Percentiles rank a stretch among this genome's conserved stretches.
Conservation (phyloP, 2,329 filamentous ascomycete genomes). For the Colletotrichum melonis region DNA sequence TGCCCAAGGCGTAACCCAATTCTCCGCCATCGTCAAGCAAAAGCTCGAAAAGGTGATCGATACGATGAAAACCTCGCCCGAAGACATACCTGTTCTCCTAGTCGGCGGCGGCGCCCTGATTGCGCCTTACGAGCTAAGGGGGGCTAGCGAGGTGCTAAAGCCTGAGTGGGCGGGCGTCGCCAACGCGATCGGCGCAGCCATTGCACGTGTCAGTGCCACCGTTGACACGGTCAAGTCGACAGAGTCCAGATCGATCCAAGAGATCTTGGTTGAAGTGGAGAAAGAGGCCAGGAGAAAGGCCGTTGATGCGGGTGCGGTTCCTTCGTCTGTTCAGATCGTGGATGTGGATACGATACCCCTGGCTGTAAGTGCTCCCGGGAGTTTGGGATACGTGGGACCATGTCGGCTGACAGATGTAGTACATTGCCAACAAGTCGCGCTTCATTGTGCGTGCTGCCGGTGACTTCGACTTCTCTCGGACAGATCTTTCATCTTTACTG, state of each 20-base stretch:
- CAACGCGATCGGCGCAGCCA: slow-evolving; percentile 74
- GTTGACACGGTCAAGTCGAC: slow-evolving; percentile 63
- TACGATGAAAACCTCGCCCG: slow-evolving; percentile 71
- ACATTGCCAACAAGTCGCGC: slow-evolving; percentile 62
- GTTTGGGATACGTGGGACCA: background rate
- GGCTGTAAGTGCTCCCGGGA: slow-evolving; percentile 47
- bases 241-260: slow-evolving; percentile 50
- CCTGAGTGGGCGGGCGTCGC: slow-evolving; percentile 68
- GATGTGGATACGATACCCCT: slow-evolving; percentile 67
- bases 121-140: slow-evolving; percentile 62
- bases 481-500: slow-evolving; percentile 38
- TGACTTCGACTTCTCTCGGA: slow-evolving; percentile 61
- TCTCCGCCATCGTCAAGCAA: slow-evolving; percentile 54
- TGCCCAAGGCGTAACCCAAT: slow-evolving; percentile 48
- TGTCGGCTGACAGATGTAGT: slow-evolving; percentile 45
- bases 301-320: slow-evolving; percentile 56
- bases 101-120: slow-evolving; percentile 73
- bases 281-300: slow-evolving; percentile 56
- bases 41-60: slow-evolving; percentile 69
- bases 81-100: slow-evolving; percentile 68
- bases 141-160: slow-evolving; percentile 67
- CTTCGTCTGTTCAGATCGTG: slow-evolving; percentile 57
- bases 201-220: slow-evolving; percentile 67
- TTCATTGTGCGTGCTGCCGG: slow-evolving; percentile 71
- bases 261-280: slow-evolving; percentile 51